phyloP scores from a whole-genome alignment of 148 eudicot genomes.

The Vaccinium myrtillus region DNA sequence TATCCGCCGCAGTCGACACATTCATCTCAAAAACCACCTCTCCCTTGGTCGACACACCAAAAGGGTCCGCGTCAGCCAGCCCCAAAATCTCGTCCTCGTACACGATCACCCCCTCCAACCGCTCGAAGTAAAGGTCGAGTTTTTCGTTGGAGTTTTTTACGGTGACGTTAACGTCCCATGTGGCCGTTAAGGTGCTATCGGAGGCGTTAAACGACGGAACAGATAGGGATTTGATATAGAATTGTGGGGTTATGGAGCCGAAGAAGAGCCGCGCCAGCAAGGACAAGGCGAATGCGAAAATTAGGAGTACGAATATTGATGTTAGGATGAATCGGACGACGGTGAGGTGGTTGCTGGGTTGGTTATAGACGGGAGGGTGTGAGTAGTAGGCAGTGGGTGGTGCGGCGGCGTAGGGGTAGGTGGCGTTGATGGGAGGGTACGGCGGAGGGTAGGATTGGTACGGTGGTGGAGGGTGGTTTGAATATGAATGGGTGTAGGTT shows the following conservation, averaged over 20 bases:
- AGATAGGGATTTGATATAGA: not conserved
- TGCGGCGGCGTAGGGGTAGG: not conserved
- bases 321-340: not conserved
- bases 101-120: not conserved
- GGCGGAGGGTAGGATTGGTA: slow-evolving; percentile 2
- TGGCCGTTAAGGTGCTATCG: not conserved
- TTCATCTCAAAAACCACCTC: not conserved
- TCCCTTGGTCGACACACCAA: not conserved
- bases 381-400: not conserved
- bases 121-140: not conserved
- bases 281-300: not conserved
- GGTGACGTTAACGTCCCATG: not conserved
- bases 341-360: not conserved
- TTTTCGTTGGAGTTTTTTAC: not conserved
- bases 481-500: not conserved
- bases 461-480: not conserved
- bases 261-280: not conserved
- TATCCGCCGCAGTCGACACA: not conserved
- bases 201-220: not conserved
- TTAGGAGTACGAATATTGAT: not conserved
- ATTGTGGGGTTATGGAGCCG: not conserved
- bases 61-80: not conserved
- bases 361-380: not conserved
- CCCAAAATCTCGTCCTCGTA: not conserved
- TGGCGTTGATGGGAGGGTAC: not conserved